Conservation (phyloP, 495 filamentous ascomycete genomes). For the Penicillium roqueforti region DNA sequence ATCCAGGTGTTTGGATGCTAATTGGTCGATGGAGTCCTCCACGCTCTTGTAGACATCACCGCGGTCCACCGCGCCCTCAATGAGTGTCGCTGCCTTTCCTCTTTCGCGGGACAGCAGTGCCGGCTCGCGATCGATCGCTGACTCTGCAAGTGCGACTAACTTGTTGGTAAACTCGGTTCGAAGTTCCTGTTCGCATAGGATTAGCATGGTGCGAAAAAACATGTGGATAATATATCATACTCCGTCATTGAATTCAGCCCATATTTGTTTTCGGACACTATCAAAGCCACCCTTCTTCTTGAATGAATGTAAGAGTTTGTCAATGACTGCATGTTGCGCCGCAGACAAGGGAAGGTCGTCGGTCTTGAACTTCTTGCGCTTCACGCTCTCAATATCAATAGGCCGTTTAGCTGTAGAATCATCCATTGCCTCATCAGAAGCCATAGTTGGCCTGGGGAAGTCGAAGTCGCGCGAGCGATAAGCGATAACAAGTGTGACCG, state of each 20-base stretch:
- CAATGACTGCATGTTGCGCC: slow-evolving; percentile 68
- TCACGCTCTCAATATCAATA: slow-evolving; percentile 36
- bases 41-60: slow-evolving; percentile 75
- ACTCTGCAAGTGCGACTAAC: slow-evolving; percentile 68
- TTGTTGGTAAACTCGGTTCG: slow-evolving; percentile 62
- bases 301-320: slow-evolving; percentile 71
- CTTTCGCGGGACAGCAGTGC: slow-evolving; percentile 71
- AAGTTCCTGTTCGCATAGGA: slow-evolving; percentile 50
- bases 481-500: slow-evolving; percentile 24
- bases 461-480: slow-evolving; percentile 25
- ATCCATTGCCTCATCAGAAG: slow-evolving; percentile 36
- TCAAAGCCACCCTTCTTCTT: slow-evolving; percentile 93
- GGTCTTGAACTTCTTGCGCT: slow-evolving; percentile 71
- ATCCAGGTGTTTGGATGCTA: slow-evolving; percentile 61
- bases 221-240: slow-evolving; percentile 44
- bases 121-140: slow-evolving; percentile 78
- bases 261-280: slow-evolving; percentile 72
- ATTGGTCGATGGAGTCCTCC: slow-evolving; percentile 58
- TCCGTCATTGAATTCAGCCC: slow-evolving; percentile 72
- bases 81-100: slow-evolving; percentile 72
- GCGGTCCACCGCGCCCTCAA: slow-evolving; percentile 83
- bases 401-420: slow-evolving; percentile 24
- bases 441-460: not conserved
- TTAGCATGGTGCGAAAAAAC: slow-evolving; percentile 9
- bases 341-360: slow-evolving; percentile 75